A percentile compares a stretch with the other conserved stretches of the same genome.
Evolutionary conservation across 2,329 filamentous ascomycete species (phyloP).

Genomic region (Rosellinia necatrix): DNA sequence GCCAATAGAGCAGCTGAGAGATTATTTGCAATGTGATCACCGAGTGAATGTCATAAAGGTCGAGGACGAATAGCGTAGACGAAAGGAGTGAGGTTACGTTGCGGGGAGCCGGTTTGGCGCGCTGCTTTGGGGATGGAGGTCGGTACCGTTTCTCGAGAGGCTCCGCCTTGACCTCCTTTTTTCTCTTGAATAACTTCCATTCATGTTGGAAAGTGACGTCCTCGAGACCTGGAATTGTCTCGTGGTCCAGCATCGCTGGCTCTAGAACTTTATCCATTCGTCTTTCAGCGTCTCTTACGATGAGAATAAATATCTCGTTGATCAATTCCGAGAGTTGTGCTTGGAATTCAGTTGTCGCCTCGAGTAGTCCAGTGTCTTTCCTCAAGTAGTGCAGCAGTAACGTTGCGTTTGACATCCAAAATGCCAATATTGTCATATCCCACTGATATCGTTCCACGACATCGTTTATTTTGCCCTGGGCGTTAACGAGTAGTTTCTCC

Average conservation of each 20-base stretch:
- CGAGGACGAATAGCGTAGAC: conserved; percentile 93
- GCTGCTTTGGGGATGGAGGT: conserved; percentile 89
- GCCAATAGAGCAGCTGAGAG: conserved; percentile 93
- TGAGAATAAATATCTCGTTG: conserved; percentile 97
- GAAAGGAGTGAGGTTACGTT: conserved; percentile 96
- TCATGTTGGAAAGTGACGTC: conserved; percentile 97
- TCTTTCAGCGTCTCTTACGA: conserved; percentile 93
- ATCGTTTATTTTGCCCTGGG: conserved; percentile 95
- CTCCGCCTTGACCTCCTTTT: conserved; percentile 87
- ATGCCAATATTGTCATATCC: conserved; percentile 99
- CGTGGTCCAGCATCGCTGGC: conserved; percentile 92
- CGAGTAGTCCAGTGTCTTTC: conserved; percentile 82
- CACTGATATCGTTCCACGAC: conserved; percentile 96
- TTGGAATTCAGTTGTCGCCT: conserved; percentile 86
- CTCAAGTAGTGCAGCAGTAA: conserved; percentile 95
- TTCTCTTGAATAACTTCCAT: conserved; percentile 95
- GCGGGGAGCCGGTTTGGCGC: conserved; percentile 88
- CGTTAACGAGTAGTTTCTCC: conserved; percentile 76
- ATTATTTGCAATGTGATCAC: conserved; percentile 92
- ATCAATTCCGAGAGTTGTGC: conserved; percentile 91
- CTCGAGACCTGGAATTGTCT: conserved; percentile 96
- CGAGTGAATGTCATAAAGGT: conserved; percentile 98
- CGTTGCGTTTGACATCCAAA: conserved; percentile 98
- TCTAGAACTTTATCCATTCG: conserved; percentile 96
- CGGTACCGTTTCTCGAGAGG: conserved; percentile 88